Conservation (phyloP, 2,329 filamentous ascomycete genomes). For the Rutstroemia sp. region DNA sequence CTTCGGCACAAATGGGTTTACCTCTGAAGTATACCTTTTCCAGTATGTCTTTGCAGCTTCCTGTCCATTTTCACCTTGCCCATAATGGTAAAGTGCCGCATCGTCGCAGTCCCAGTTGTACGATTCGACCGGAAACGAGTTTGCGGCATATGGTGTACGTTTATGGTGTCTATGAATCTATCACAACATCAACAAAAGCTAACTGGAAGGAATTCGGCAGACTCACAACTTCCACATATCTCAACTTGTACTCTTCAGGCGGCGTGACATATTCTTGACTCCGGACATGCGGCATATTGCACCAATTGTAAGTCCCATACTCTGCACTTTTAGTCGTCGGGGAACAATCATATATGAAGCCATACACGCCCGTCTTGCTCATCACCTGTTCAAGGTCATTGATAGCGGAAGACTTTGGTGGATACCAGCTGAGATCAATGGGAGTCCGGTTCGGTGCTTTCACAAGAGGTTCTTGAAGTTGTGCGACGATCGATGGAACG, state of each 20-base stretch:
- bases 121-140: constrained; percentile 66
- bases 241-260: constrained; percentile 50
- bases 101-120: constrained; percentile 69
- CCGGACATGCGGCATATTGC: constrained; percentile 72
- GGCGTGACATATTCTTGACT: constrained; percentile 53
- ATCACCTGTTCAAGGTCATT: constrained; percentile 55
- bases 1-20: constrained; percentile 58
- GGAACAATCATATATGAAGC: constrained; percentile 67
- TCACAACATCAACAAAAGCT: not conserved
- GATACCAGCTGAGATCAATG: constrained; percentile 42
- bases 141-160: constrained; percentile 70
- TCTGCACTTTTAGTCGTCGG: constrained; percentile 40
- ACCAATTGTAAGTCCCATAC: constrained; percentile 70
- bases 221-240: constrained; percentile 69
- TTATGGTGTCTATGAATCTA: constrained; percentile 78
- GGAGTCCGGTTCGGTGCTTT: not conserved
- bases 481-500: not conserved
- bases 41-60: constrained; percentile 54
- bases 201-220: not conserved
- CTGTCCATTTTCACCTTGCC: constrained; percentile 46
- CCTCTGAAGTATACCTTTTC: constrained; percentile 50
- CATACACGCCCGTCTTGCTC: constrained; percentile 55
- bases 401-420: constrained; percentile 46
- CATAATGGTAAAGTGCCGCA: constrained; percentile 63
- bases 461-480: not conserved